A percentile compares a stretch with the other conserved stretches of the same genome.
These are phyloP conservation scores for Phytophthora ramorum DNA, from an alignment of 352 stramenopile species.

Conservation along the genomic window DNA sequence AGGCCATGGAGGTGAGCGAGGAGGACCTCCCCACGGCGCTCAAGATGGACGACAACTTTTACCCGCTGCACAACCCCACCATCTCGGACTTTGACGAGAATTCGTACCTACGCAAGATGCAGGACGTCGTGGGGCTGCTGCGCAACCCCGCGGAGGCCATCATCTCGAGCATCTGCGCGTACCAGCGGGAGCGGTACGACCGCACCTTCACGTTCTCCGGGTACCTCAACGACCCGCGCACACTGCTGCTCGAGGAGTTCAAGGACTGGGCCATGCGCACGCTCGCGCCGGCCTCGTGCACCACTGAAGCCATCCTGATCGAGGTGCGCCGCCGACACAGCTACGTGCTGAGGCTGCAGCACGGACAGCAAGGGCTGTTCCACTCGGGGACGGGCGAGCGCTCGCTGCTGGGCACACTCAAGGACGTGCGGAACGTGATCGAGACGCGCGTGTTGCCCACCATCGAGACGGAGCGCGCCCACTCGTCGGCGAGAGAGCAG, in stretches of 20 bases:
- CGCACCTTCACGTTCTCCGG: constrained; percentile 74
- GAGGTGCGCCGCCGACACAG: constrained; percentile 78
- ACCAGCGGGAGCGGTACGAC: constrained; percentile 82
- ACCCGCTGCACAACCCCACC: constrained; percentile 75
- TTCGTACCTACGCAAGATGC: constrained; percentile 90
- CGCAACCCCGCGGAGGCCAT: constrained; percentile 84
- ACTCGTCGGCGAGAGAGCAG: constrained; percentile 84
- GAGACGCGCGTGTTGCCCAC: constrained; percentile 77
- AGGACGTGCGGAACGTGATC: constrained; percentile 85
- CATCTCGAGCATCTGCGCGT: constrained; percentile 88
- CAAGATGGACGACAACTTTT: constrained; percentile 89
- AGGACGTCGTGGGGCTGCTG: constrained; percentile 81
- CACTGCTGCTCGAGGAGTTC: constrained; percentile 84
- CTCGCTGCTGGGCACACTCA: constrained; percentile 80
- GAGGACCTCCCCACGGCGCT: constrained; percentile 84
- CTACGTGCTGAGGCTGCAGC: constrained; percentile 80
- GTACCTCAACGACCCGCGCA: constrained; percentile 88
- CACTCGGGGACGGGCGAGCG: constrained; percentile 78
- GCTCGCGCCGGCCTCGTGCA: constrained; percentile 76
- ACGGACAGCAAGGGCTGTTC: constrained; percentile 84
- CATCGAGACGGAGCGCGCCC: constrained; percentile 83
- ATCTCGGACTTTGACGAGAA: constrained; percentile 88
- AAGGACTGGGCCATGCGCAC: constrained; percentile 89
- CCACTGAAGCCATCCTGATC: constrained; percentile 78
- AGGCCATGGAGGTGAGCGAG: constrained; percentile 84